These are phyloP conservation scores for Elaeagnus macrophylla DNA, from an alignment of 306 rosid genomes.

Conservation along the genomic window DNA sequence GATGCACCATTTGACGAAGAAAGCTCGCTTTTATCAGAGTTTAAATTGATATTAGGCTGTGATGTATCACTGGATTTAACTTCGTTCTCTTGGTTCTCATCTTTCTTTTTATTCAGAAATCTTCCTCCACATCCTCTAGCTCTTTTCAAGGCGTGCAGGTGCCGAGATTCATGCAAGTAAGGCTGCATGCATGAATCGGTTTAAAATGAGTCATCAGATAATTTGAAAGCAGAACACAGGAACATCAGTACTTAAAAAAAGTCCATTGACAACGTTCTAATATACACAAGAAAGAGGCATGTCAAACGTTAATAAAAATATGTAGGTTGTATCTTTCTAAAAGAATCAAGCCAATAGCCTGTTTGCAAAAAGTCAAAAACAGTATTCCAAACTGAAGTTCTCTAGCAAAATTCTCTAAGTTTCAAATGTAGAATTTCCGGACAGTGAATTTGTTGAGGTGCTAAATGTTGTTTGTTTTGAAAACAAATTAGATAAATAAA, in stretches of 20 bases:
- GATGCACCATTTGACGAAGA: slow-evolving; percentile 50
- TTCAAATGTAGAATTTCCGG: no score
- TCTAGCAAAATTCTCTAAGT: no score
- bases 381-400: no score
- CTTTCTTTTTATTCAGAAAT: slow-evolving; percentile 74
- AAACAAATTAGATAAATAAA: no score
- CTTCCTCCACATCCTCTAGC: slow-evolving; percentile 94
- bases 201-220: neutral
- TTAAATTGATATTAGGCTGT: slow-evolving; percentile 50
- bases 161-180: slow-evolving; percentile 88
- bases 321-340: no score
- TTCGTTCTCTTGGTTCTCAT: slow-evolving; percentile 46
- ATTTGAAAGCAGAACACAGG: neutral
- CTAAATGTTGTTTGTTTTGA: no score
- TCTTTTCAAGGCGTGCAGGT: slow-evolving; percentile 74
- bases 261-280: no score
- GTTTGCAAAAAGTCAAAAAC: no score
- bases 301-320: no score
- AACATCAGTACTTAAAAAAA: neutral
- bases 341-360: no score
- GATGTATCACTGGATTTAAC: slow-evolving; percentile 41
- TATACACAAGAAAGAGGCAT: no score
- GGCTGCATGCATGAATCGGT: slow-evolving; percentile 53
- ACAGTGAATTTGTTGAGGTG: no score
- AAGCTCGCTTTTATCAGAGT: slow-evolving; percentile 47